These are phyloP conservation scores for Trichoderma guizhouense DNA, from an alignment of 2,329 filamentous ascomycete genomes.

Conservation along the genomic window DNA sequence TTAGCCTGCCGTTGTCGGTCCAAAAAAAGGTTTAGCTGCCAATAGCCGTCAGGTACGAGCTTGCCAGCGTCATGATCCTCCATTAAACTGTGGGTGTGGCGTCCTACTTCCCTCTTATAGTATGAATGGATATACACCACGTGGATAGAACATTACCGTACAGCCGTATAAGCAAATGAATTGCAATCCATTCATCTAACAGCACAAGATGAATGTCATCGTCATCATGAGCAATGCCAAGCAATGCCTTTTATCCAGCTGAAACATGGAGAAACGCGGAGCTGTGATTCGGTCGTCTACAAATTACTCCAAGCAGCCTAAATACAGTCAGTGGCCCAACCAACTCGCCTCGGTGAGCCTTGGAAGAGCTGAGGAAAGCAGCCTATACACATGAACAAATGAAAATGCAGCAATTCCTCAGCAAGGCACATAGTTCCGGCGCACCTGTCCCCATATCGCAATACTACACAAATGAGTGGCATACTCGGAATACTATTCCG, in stretches of 20 bases:
- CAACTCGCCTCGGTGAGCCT: background rate
- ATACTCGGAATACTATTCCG: background rate
- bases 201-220: background rate
- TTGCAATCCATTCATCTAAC: background rate
- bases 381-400: background rate
- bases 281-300: background rate
- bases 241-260: background rate
- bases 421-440: background rate
- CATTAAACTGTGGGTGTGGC: background rate
- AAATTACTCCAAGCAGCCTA: background rate
- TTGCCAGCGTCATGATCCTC: background rate
- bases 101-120: background rate
- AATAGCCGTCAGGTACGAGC: background rate
- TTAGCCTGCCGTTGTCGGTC: background rate
- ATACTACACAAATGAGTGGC: background rate
- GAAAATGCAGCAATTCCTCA: background rate
- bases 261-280: background rate
- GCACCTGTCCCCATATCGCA: background rate
- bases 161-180: background rate
- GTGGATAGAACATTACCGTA: background rate
- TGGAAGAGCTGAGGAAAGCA: background rate
- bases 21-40: constrained; percentile 7
- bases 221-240: background rate
- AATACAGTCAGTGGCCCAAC: background rate
- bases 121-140: background rate